Base-by-base conservation (phyloP, 2,329 filamentous ascomycete species). In the Aureobasidium sp. region DNA sequence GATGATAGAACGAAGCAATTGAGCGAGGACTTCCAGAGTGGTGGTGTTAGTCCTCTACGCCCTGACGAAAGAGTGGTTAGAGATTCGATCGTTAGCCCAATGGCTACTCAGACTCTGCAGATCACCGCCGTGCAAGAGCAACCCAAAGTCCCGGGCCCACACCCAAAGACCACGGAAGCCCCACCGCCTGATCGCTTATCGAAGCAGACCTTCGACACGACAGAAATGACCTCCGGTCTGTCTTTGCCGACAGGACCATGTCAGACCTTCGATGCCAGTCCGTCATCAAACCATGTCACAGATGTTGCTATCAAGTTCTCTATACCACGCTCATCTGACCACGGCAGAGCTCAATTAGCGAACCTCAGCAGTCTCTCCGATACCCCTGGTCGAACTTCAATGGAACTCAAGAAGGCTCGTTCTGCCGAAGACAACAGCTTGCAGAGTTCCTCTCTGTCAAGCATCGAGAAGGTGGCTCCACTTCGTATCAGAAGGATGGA, bases 281-380 rank as follows among this genome's bases (percentile, higher is more conserved):
- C 55, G 4, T 43, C 40, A 3, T 68, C 69, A 5, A 68, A 72
- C 49, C 68, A 69, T 63, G 64, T 72, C 47, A 73, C 71, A 7
- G 71, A 74, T 61, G 66, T 73, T 27, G 70, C 70, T 46, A 67
- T 73, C n/a, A 70, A 70, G 43, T 73, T 74, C 62, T 72, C 71
- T 0, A 55, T 73, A 37, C 71, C 71, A 9, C 67, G 66, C 19
- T 69, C 68, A 6, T 69, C 70, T 3, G 73, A 76, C 63, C 65
- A 73, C 11, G 67, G 66, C 45, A 71, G 68, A 57, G 69, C 69
- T 29, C 70, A 72, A 47, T 68, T 72, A 38, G 66, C 71, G 9
- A 67, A 68, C 13, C 68, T 72, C 9, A 67, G 45, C 40, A 53
- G 21, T 21, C n/a, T 40, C 9, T 58, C 55, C 2, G 55, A 58